phyloP scores from a whole-genome alignment of 176 grass and related monocot genomes.

The Oryza rufipogon region DNA sequence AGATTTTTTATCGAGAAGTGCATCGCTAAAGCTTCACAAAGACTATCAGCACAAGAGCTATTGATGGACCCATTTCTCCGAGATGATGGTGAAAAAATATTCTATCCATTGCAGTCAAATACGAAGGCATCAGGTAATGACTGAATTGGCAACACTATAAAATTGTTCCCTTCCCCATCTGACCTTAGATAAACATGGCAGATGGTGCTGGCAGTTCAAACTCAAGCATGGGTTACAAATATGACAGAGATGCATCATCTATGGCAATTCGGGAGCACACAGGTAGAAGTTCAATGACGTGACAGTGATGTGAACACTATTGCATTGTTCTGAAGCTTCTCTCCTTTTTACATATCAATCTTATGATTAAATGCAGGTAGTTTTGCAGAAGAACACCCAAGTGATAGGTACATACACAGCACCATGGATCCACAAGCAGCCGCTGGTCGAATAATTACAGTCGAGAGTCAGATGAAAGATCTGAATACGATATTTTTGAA shows the following conservation, averaged over 20 bases:
- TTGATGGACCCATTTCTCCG: slow-evolving; percentile 76
- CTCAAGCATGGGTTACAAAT: slow-evolving; percentile 39
- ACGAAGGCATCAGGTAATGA: slow-evolving; percentile 49
- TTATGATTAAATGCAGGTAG: slow-evolving; percentile 51
- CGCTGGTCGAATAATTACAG: slow-evolving; percentile 51
- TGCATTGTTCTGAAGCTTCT: not conserved
- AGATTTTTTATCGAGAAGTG: slow-evolving; percentile 83
- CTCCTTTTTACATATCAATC: slow-evolving; percentile 39
- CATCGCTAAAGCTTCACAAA: slow-evolving; percentile 61
- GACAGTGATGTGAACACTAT: not conserved
- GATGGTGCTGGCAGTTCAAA: slow-evolving; percentile 45
- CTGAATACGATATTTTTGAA: slow-evolving; percentile 84
- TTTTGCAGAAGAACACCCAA: slow-evolving; percentile 35
- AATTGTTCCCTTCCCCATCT: not conserved
- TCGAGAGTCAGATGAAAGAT: slow-evolving; percentile 72
- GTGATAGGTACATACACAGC: slow-evolving; percentile 37
- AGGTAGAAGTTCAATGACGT: slow-evolving; percentile 31
- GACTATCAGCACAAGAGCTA: slow-evolving; percentile 67
- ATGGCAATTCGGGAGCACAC: not conserved
- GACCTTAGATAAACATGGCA: slow-evolving; percentile 39
- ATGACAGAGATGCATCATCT: slow-evolving; percentile 35
- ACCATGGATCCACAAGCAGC: slow-evolving; percentile 26
- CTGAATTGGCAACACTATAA: not conserved
- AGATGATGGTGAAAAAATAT: slow-evolving; percentile 61
- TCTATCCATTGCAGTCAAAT: slow-evolving; percentile 41